These are phyloP conservation scores for Cryphonectria naterciae DNA, from an alignment of 2,329 filamentous ascomycete genomes.

Conservation along the genomic window DNA sequence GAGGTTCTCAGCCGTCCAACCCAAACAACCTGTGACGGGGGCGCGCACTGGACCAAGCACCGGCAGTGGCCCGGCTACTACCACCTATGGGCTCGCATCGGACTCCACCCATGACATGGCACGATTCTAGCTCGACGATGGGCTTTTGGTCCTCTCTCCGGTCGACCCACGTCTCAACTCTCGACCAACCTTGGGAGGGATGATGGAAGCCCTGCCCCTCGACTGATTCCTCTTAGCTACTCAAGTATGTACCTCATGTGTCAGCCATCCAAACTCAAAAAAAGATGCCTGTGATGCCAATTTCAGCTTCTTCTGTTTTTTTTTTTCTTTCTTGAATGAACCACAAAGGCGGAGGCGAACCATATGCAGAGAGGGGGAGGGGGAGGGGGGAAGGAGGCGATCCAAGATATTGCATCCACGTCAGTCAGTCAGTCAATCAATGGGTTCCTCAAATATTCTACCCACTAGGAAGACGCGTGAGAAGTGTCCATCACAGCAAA, in stretches of 20 bases:
- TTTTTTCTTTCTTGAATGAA: no score
- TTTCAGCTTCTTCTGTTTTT: not conserved
- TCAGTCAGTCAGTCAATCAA: not conserved
- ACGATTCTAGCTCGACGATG: not conserved
- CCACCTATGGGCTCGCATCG: not conserved
- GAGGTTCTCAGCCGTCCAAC: not conserved
- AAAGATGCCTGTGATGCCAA: not conserved
- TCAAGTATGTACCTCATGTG: no score
- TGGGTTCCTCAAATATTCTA: not conserved
- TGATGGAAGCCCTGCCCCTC: no score
- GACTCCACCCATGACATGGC: constrained; percentile 6
- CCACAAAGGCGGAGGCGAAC: not conserved
- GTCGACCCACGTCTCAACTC: not conserved
- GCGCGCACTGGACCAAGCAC: not conserved
- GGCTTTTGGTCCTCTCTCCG: not conserved
- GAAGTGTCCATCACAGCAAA: not conserved
- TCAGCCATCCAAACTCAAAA: not conserved
- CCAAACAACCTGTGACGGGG: not conserved
- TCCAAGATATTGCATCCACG: not conserved
- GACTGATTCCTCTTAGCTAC: not conserved
- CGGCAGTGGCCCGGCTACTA: not conserved
- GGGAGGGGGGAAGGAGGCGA: not conserved
- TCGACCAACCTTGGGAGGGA: not conserved
- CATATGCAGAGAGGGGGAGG: no score
- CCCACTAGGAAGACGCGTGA: not conserved